Evolutionary conservation across 148 eudicot species (phyloP), one percentile per base, ranked within the genome.

Genomic region (Rhododendron griersonianum): DNA sequence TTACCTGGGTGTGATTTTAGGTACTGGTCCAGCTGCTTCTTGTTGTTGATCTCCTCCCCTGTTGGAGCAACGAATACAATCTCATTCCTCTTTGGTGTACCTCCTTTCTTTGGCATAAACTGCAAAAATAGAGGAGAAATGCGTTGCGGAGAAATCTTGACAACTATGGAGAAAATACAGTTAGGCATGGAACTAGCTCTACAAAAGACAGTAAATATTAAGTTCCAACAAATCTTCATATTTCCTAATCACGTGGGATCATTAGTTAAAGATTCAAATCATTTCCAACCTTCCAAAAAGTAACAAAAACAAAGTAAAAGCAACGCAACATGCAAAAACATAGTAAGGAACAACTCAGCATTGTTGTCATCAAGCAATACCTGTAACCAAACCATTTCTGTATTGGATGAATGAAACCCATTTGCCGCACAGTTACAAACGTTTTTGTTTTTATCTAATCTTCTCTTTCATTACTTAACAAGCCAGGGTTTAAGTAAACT

Each of bases 1-100:
- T 91, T 91, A 67, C 98, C 96, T 48, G 97, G 93, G 63, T 95
- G 91, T 44, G 94, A 88, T 91, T 94, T 95, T 83, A 95, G 92
- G 91, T 94, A 95, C 82, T 93, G 92, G 81, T 93, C 95, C 86
- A 95, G 85, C 86, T 94, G 95, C 81, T 90, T 93, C 65, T 89
- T 92, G 92, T 48, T 92, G 85, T 85, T 91, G 69, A 95, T 89
- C 89, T 93, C 94, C 90, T 95, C 97, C 14, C 98, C 98, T 41
- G 95, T 93, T 81, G 98, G 98, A 48, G 98, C 86, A 59, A 91
- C 88, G 74, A 95, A 95, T 50, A 92, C 77, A 28, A 94, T 89
- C 90, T 94, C 98, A 48, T 81, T 91, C 92, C 93, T 94, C 89
- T 71, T 93, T 11, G 95, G 96, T 7, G 96, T 93, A 15, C 95